Conservation (phyloP, 2,329 filamentous ascomycete genomes). For the Botryotinia globosa region DNA sequence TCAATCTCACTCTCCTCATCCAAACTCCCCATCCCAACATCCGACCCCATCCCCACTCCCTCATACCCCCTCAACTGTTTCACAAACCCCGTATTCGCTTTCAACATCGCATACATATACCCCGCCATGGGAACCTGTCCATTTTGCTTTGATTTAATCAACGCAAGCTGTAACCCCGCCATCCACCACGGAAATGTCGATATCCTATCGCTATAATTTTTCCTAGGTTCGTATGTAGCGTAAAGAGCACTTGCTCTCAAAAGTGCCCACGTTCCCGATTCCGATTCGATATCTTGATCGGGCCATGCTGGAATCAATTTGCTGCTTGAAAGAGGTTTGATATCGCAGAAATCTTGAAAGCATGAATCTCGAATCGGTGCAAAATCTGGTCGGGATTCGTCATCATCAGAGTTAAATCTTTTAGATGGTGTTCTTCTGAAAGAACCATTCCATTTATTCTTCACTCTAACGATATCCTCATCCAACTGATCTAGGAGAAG, state of each 20-base stretch:
- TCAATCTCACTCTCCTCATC: neutral
- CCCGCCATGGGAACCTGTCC: constrained; percentile 17
- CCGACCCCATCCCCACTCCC: neutral
- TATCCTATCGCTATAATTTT: neutral
- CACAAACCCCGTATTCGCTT: constrained; percentile 23
- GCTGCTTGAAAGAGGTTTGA: constrained; percentile 29
- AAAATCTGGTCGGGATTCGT: constrained; percentile 16
- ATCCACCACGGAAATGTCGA: constrained; percentile 33
- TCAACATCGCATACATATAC: constrained; percentile 28
- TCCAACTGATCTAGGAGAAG: neutral
- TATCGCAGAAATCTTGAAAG: constrained; percentile 28
- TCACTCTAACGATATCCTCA: constrained; percentile 3
- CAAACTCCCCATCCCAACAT: neutral
- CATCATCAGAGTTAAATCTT: neutral
- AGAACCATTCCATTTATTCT: neutral
- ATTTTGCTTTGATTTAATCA: constrained; percentile 29
- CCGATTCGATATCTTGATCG: constrained; percentile 18
- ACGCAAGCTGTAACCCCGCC: constrained; percentile 34
- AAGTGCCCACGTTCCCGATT: constrained; percentile 42
- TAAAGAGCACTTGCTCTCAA: constrained; percentile 45
- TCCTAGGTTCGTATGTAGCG: constrained; percentile 19
- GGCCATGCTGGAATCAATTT: constrained; percentile 26
- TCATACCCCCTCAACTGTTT: constrained; percentile 3
- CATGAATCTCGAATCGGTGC: constrained; percentile 16
- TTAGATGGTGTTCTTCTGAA: neutral